Conservation (phyloP, 805 yeast species). For the Cyberlindnera sargentensis region DNA sequence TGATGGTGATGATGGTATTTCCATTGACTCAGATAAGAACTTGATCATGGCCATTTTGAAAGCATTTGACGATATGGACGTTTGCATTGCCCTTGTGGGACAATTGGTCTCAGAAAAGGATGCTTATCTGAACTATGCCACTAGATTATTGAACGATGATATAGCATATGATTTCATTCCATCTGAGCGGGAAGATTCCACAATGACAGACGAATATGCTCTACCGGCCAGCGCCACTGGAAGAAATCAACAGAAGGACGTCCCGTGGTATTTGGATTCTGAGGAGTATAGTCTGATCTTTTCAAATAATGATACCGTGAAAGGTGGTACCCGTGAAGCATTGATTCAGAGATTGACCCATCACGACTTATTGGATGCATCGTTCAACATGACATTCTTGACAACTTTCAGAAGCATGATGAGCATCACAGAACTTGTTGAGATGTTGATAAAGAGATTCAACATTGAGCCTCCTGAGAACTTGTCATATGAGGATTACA, state of each 20-base stretch:
- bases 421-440: constrained; percentile 55
- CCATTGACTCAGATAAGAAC: constrained; percentile 25
- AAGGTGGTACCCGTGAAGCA: constrained; percentile 80
- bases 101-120: constrained; percentile 68
- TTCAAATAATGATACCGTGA: constrained; percentile 64
- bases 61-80: constrained; percentile 28
- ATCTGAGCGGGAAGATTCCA: constrained; percentile 36
- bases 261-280: constrained; percentile 68
- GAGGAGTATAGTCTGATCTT: constrained; percentile 54
- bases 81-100: constrained; percentile 35
- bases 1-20: constrained; percentile 30
- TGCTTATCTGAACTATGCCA: constrained; percentile 61
- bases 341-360: constrained; percentile 75
- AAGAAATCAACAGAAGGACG: constrained; percentile 29
- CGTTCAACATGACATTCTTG: constrained; percentile 62
- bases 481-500: constrained; percentile 72
- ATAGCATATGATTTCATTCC: constrained; percentile 45
- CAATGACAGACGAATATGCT: constrained; percentile 18
- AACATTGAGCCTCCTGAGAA: constrained; percentile 81
- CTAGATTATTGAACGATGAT: constrained; percentile 72
- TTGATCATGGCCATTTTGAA: constrained; percentile 27
- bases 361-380: constrained; percentile 55
- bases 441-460: constrained; percentile 55
- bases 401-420: constrained; percentile 72
- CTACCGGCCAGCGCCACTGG: constrained; percentile 23